phyloP scores from a whole-genome alignment of 2,329 filamentous ascomycete species.

The Aulographum hederae region DNA sequence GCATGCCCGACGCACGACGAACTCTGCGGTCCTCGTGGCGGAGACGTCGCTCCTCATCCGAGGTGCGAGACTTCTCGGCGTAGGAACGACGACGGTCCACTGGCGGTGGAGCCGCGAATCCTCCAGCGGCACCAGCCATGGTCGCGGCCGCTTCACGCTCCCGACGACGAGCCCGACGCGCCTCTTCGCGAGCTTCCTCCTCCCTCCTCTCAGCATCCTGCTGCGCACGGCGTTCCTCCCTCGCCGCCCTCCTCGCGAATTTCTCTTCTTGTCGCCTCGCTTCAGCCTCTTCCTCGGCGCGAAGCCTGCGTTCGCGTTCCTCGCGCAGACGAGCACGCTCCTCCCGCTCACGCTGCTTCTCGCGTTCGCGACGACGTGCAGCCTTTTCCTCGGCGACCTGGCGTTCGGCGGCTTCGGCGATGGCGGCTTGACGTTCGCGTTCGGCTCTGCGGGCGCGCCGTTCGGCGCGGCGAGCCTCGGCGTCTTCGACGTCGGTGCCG shows the following conservation, averaged over 20 bases:
- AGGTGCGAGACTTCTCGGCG: slow-evolving; percentile 1
- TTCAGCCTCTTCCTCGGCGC: slow-evolving; percentile 1
- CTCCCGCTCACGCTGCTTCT: slow-evolving; percentile 1
- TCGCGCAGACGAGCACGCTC: background rate
- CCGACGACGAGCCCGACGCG: slow-evolving; percentile 4
- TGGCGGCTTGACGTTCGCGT: slow-evolving; percentile 3
- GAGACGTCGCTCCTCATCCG: slow-evolving; percentile 15
- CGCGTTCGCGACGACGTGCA: slow-evolving; percentile 2
- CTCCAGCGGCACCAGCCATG: too few relatives aligned
- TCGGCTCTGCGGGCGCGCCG: slow-evolving; percentile 5
- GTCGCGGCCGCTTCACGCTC: slow-evolving; percentile 1
- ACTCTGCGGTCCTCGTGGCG: slow-evolving; percentile 25
- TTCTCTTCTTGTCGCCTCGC: background rate
- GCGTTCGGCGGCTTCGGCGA: slow-evolving; percentile 3
- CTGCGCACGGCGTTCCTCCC: background rate
- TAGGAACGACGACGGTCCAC: slow-evolving; percentile 1
- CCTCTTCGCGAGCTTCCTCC: slow-evolving; percentile 5
- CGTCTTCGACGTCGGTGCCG: slow-evolving; percentile 1
- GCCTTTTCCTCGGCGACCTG: slow-evolving; percentile 3
- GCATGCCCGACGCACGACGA: slow-evolving; percentile 13
- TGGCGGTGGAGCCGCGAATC: too few relatives aligned
- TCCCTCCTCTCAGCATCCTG: slow-evolving; percentile 2
- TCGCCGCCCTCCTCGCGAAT: background rate
- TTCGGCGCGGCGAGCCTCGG: slow-evolving; percentile 5
- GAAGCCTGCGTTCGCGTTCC: background rate